Evolutionary conservation across 2,329 filamentous ascomycete genomes (phyloP).

Genomic region (Zasmidium angulare): DNA sequence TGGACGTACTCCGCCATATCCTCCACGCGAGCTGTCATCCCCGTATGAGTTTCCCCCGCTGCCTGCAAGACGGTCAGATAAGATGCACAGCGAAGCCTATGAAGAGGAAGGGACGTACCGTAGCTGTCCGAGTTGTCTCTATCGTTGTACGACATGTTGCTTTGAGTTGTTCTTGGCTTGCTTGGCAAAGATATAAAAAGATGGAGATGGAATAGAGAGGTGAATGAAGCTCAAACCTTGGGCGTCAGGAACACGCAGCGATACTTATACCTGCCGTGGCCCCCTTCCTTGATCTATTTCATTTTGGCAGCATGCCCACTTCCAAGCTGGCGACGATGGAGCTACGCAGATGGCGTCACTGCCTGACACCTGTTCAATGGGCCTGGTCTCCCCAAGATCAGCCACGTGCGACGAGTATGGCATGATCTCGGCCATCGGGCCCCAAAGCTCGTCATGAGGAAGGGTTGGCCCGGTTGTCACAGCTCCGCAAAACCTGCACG

Average conservation of each 20-base stretch:
- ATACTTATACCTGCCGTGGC: background rate
- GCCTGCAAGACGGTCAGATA: too few species aligned
- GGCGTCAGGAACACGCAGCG: background rate
- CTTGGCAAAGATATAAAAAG: background rate
- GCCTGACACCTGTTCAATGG: background rate
- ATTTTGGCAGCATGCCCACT: background rate
- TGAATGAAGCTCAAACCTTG: background rate
- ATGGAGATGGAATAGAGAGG: background rate
- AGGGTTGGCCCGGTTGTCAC: background rate
- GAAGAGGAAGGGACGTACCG: conserved; percentile 1
- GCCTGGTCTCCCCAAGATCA: background rate
- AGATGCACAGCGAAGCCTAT: too few species aligned
- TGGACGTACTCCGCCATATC: background rate
- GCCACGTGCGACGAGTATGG: background rate
- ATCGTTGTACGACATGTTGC: conserved; percentile 1
- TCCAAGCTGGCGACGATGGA: background rate
- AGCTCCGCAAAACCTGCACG: background rate
- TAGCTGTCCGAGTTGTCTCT: conserved; percentile 2
- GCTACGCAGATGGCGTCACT: background rate
- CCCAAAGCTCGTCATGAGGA: background rate
- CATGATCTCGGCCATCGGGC: background rate
- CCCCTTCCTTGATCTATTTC: background rate
- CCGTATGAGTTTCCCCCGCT: too few species aligned
- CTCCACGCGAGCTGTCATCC: background rate
- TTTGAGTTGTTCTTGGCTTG: background rate